Percentiles rank a stretch among this genome's conserved stretches.
Evolutionary conservation across 306 rosid species (phyloP).

Genomic region (Erythrophleum fordii): DNA sequence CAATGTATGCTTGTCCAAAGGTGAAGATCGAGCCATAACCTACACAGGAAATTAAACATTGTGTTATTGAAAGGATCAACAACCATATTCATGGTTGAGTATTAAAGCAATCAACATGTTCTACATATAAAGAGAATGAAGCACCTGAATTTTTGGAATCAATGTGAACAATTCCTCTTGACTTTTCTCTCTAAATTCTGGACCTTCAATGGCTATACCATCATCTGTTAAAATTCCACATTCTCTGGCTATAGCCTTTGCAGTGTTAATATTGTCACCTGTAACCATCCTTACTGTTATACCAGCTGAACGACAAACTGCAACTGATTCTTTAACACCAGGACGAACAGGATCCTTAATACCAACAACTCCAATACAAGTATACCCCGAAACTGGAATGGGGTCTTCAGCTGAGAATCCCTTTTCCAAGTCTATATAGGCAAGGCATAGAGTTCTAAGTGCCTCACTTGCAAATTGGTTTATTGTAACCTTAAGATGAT

Average conservation of each 20-base stretch:
- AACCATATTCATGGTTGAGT: slow-evolving; percentile 18
- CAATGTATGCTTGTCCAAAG: slow-evolving; percentile 89
- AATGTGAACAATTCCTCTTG: slow-evolving; percentile 68
- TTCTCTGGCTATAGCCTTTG: slow-evolving; percentile 97
- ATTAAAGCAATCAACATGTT: slow-evolving; percentile 19
- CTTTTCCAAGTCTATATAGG: slow-evolving; percentile 73
- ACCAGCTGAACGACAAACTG: slow-evolving; percentile 90
- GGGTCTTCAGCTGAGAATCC: slow-evolving; percentile 66
- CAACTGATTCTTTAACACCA: slow-evolving; percentile 96
- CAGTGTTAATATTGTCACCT: slow-evolving; percentile 91
- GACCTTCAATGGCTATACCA: slow-evolving; percentile 98
- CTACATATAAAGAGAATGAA: slow-evolving; percentile 28
- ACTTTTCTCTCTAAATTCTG: slow-evolving; percentile 84
- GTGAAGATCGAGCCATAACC: slow-evolving; percentile 99
- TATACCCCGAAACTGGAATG: slow-evolving; percentile 83
- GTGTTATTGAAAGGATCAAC: slow-evolving; percentile 37
- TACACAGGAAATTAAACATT: slow-evolving; percentile 35
- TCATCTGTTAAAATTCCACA: slow-evolving; percentile 97
- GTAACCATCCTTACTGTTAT: slow-evolving; percentile 96
- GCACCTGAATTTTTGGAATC: slow-evolving; percentile 95
- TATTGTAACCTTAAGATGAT: slow-evolving; percentile 64
- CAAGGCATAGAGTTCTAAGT: slow-evolving; percentile 93
- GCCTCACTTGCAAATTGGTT: slow-evolving; percentile 87
- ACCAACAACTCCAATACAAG: slow-evolving; percentile 89
- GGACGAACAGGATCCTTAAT: slow-evolving; percentile 99